Conservation (phyloP, 495 filamentous ascomycete genomes). For the Penicillium daleae region DNA sequence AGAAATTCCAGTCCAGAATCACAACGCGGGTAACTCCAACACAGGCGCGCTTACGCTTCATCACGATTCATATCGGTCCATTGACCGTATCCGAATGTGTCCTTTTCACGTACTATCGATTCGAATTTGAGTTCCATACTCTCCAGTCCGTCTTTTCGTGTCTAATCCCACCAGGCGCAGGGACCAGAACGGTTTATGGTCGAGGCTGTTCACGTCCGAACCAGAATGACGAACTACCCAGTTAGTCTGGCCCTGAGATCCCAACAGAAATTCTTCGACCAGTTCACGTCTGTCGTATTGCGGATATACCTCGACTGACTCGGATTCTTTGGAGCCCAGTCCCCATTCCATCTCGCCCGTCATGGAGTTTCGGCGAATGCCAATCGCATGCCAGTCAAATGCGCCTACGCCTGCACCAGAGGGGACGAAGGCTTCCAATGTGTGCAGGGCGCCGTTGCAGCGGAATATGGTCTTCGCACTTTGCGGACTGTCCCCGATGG, state of each 20-base stretch:
- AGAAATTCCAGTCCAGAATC: background rate
- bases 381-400: slow-evolving; percentile 23
- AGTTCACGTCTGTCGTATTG: slow-evolving; percentile 1
- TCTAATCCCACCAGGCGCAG: slow-evolving; percentile 5
- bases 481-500: slow-evolving; percentile 7
- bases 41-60: background rate
- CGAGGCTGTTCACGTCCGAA: slow-evolving; percentile 9
- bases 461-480: slow-evolving; percentile 17
- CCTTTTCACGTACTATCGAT: slow-evolving; percentile 19
- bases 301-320: slow-evolving; percentile 15
- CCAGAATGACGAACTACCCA: slow-evolving; percentile 19
- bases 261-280: slow-evolving; percentile 7
- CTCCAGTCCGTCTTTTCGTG: slow-evolving; percentile 1
- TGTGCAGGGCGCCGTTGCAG: slow-evolving; percentile 23
- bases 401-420: slow-evolving; percentile 20
- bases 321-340: background rate
- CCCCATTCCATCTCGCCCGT: slow-evolving; percentile 24
- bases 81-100: background rate
- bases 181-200: slow-evolving; percentile 21
- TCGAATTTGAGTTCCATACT: slow-evolving; percentile 14
- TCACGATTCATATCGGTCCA: background rate
- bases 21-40: background rate
- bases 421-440: slow-evolving; percentile 19
- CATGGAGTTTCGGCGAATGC: slow-evolving; percentile 9
- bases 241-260: slow-evolving; percentile 14